Evolutionary conservation across 495 filamentous ascomycete genomes (phyloP).

Genomic region (Penicillium lagena): DNA sequence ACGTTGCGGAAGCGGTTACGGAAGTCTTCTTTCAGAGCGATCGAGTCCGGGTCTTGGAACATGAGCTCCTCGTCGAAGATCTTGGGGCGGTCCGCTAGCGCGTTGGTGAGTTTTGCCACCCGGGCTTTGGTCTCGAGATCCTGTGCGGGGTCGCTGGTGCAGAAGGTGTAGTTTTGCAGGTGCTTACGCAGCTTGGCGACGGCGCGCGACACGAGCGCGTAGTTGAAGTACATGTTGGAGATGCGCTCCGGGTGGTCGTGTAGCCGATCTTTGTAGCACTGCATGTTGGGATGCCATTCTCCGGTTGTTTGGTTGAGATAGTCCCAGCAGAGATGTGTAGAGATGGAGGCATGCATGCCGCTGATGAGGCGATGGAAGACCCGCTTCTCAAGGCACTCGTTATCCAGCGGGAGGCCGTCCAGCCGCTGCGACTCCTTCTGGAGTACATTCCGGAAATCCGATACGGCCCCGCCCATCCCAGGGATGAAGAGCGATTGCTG

Average conservation of each 20-base stretch:
- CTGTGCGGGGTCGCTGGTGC: slow-evolving; percentile 74
- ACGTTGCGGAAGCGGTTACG: slow-evolving; percentile 95
- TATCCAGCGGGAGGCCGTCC: slow-evolving; percentile 65
- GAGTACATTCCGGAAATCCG: slow-evolving; percentile 78
- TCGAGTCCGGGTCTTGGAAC: slow-evolving; percentile 64
- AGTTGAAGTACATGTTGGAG: slow-evolving; percentile 98
- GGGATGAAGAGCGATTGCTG: slow-evolving; percentile 21
- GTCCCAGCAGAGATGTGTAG: slow-evolving; percentile 92
- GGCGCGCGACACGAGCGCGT: slow-evolving; percentile 84
- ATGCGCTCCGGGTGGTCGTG: slow-evolving; percentile 82
- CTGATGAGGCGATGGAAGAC: slow-evolving; percentile 93
- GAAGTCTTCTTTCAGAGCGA: slow-evolving; percentile 93
- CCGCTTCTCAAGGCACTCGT: slow-evolving; percentile 93
- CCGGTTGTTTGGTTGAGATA: slow-evolving; percentile 95
- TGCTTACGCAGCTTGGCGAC: slow-evolving; percentile 86
- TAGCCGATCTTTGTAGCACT: slow-evolving; percentile 81
- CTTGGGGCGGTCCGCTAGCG: slow-evolving; percentile 57
- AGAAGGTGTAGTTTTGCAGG: slow-evolving; percentile 81
- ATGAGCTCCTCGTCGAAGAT: slow-evolving; percentile 94
- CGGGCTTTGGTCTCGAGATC: slow-evolving; percentile 74
- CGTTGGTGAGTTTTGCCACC: slow-evolving; percentile 62
- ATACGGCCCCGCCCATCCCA: slow-evolving; percentile 49
- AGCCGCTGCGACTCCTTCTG: slow-evolving; percentile 64
- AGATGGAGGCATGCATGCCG: slow-evolving; percentile 97
- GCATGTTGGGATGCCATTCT: slow-evolving; percentile 85